Conservation (phyloP, 805 yeast genomes). For the Nakazawaea siamensis region DNA sequence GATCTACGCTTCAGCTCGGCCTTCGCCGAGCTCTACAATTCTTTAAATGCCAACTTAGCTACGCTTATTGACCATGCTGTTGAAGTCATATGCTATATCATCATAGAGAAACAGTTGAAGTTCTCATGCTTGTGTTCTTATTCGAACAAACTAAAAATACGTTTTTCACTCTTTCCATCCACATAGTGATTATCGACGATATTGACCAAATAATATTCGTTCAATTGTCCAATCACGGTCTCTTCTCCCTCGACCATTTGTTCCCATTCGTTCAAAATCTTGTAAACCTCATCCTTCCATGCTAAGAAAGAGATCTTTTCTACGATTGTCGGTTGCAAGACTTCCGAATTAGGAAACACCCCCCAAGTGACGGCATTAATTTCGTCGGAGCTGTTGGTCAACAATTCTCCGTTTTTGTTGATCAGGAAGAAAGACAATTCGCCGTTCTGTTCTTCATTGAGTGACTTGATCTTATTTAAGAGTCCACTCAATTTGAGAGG, state of each 20-base stretch:
- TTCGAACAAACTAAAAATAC: constrained; percentile 48
- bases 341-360: constrained; percentile 91
- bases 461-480: constrained; percentile 33
- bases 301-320: constrained; percentile 89
- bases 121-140: constrained; percentile 1
- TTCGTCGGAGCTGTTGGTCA: constrained; percentile 63
- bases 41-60: too few relatives aligned
- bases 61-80: constrained; percentile 9
- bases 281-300: constrained; percentile 93
- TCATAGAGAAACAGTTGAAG: constrained; percentile 11
- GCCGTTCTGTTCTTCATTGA: constrained; percentile 30
- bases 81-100: too few relatives aligned
- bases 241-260: constrained; percentile 34
- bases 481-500: constrained; percentile 30
- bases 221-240: constrained; percentile 34
- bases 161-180: constrained; percentile 33
- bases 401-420: constrained; percentile 43
- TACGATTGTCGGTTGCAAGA: constrained; percentile 92
- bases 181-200: constrained; percentile 83
- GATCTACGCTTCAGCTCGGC: too few relatives aligned
- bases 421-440: constrained; percentile 75
- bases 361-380: constrained; percentile 99
- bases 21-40: too few relatives aligned
- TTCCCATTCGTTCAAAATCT: constrained; percentile 78
- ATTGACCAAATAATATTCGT: constrained; percentile 69